Conservation (phyloP, 208 protist genomes). For the Trypanosoma theileri region DNA sequence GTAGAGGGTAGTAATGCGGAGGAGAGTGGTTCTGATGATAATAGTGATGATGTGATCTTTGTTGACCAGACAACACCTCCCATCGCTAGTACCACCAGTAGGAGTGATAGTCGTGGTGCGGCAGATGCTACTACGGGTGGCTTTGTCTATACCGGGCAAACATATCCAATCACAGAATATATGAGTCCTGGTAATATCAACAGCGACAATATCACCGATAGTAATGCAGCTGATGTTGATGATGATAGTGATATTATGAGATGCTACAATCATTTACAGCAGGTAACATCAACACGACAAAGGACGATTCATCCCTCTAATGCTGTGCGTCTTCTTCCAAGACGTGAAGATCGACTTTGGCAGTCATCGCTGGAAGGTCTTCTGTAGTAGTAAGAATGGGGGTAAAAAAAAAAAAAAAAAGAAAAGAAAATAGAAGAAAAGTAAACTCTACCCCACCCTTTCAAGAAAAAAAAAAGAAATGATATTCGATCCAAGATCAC, state of each 20-base stretch:
- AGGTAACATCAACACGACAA: not conserved
- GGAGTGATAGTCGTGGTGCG: too few relatives aligned
- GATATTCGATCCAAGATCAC: too few relatives aligned
- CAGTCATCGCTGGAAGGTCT: constrained; percentile 53
- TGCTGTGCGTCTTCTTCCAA: constrained; percentile 55
- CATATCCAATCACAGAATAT: not conserved
- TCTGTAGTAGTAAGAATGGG: not conserved
- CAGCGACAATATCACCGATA: not conserved
- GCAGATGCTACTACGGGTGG: too few relatives aligned
- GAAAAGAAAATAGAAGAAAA: not conserved
- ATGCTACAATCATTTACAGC: constrained; percentile 12
- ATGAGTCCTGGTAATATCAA: not conserved
- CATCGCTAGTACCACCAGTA: too few relatives aligned
- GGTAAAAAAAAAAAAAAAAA: not conserved
- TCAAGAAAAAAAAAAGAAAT: not conserved
- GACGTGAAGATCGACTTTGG: constrained; percentile 73
- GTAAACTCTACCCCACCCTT: not conserved
- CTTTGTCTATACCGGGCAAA: too few relatives aligned
- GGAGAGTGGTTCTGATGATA: not conserved
- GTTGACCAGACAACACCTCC: constrained; percentile 16
- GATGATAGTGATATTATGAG: constrained; percentile 6
- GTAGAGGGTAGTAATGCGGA: not conserved
- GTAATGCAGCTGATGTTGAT: not conserved
- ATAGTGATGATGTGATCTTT: constrained; percentile 26
- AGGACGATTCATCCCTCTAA: constrained; percentile 3